Base-by-base conservation (phyloP, 305 asterid genomes). In the Fraxinus nigra region DNA sequence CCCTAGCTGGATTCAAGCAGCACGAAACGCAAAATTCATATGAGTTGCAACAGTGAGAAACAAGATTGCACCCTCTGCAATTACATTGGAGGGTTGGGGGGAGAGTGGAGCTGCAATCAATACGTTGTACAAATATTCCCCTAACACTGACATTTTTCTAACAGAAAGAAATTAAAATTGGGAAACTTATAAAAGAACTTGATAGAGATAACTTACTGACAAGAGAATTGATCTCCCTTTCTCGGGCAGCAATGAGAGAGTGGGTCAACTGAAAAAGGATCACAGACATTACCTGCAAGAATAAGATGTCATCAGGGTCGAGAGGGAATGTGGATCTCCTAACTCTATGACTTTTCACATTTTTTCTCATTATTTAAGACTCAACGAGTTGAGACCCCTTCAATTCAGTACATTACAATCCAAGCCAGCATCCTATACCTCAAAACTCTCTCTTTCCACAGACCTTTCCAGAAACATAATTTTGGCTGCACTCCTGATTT, bases 21-120 rank as follows among this genome's bases (percentile, higher is more conserved):
- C 99, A 93, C 18, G 99, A 87, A 86, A 95, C 99, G 85, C 99
- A 95, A 86, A 81, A 92, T 87, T 93, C 99, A 38, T 95, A 95
- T 10, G 97, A 87, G 84, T 92, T 91, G 92, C 99, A 95, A 84
- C 99, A 95, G 65, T 89, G 93, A 79, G 94, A 92, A 70, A 82
- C 84, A 26, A 89, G 90, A 87, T 91, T 95, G 91, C 99, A 95
- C 59, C 97, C 99, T 6, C 98, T 94, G 94, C 90, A 85, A 79
- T 75, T 70, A 6, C 56, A 82, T 69, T 67, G 48, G 67, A 35
- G 33, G 59, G 72, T 37, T 22, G 4, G 72, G 72, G 32, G 14
- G 16, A 18, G 3, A 67, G 18, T 26, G 4, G 37, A 26, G 18
- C 14, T 26, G 37, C 18, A n/a, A 67, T 24, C 37, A 67, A 67